phyloP scores from a whole-genome alignment of 495 filamentous ascomycete genomes.

The Xylaria acuta region DNA sequence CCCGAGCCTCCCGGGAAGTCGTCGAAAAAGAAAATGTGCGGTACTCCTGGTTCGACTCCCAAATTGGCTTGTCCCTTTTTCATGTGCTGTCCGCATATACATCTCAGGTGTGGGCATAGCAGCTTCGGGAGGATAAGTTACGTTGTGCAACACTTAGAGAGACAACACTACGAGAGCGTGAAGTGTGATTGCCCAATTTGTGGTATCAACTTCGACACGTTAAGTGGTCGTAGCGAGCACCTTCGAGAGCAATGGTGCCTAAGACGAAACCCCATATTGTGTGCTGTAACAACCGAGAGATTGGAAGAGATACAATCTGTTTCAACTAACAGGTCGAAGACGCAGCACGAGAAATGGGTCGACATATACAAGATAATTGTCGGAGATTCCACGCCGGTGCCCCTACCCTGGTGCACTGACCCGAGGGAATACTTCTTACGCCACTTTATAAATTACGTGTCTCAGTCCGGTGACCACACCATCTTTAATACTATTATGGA shows the following conservation, averaged over 20 bases:
- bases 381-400: not conserved
- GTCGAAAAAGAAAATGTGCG: not conserved
- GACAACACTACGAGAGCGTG: not conserved
- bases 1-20: not conserved
- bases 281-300: not conserved
- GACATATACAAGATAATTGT: not conserved
- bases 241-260: not conserved
- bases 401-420: not conserved
- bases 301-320: not conserved
- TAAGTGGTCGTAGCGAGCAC: not conserved
- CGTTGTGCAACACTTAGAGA: not conserved
- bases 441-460: not conserved
- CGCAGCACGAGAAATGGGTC: not conserved
- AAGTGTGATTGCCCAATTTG: slow-evolving; percentile 1
- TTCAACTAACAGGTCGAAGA: not conserved
- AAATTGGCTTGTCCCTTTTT: not conserved
- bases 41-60: not conserved
- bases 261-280: not conserved
- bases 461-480: not conserved
- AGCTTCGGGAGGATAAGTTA: not conserved
- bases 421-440: not conserved
- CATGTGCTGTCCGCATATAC: not conserved
- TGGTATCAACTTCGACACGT: not conserved
- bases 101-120: not conserved
- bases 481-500: not conserved